These are phyloP conservation scores for Elaeis guineensis DNA, from an alignment of 176 grass and related monocot genomes.

Conservation along the genomic window DNA sequence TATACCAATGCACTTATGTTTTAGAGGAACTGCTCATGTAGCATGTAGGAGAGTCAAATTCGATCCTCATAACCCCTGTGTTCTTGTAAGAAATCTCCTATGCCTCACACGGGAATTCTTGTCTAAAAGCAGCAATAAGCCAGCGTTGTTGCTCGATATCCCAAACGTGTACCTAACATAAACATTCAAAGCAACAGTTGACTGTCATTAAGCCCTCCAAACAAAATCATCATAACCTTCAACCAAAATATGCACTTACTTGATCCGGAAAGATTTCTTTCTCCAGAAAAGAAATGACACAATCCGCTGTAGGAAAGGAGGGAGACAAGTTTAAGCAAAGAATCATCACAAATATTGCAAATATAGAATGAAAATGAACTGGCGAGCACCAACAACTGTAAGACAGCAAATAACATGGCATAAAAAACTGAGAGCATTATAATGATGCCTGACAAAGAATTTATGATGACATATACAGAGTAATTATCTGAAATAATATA, in stretches of 20 bases:
- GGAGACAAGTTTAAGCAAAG: slow-evolving; percentile 9
- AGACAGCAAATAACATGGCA: too few species aligned
- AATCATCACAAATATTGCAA: background rate
- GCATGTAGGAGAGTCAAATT: too few species aligned
- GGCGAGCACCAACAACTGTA: too few species aligned
- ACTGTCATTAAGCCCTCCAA: background rate
- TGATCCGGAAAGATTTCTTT: slow-evolving; percentile 52
- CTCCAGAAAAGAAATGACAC: slow-evolving; percentile 42
- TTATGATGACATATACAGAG: too few species aligned
- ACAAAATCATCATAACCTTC: too few species aligned
- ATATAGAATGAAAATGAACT: too few species aligned
- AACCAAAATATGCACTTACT: slow-evolving; percentile 27
- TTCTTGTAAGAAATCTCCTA: slow-evolving; percentile 38
- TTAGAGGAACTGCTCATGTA: too few species aligned
- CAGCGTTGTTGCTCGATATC: slow-evolving; percentile 47
- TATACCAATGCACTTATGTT: too few species aligned
- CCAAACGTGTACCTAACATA: slow-evolving; percentile 61
- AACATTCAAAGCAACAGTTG: background rate
- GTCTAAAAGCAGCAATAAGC: slow-evolving; percentile 68
- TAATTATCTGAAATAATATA: too few species aligned
- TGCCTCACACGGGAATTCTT: slow-evolving; percentile 35
- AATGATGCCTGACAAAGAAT: too few species aligned
- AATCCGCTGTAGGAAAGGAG: slow-evolving; percentile 45
- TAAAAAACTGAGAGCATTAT: too few species aligned
- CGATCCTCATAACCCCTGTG: background rate